Conservation (phyloP, 2,329 filamentous ascomycete species). For the Thyridium curvatum region DNA sequence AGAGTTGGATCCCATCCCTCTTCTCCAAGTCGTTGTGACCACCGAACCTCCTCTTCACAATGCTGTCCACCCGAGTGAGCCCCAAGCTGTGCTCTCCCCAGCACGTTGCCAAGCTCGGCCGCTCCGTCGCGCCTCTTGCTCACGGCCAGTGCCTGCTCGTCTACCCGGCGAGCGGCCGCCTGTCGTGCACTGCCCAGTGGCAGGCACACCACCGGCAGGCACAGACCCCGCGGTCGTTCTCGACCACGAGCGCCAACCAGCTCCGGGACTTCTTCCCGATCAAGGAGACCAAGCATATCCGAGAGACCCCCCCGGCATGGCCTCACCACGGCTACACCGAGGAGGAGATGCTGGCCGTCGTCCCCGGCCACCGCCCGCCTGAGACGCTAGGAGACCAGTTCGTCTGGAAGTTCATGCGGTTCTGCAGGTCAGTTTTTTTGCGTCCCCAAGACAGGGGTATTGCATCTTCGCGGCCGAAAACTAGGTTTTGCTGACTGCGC, state of each 20-base stretch:
- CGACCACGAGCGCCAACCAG: constrained; percentile 36
- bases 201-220: not conserved
- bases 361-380: constrained; percentile 70
- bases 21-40: not conserved
- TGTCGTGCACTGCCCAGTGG: not conserved
- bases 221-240: constrained; percentile 32
- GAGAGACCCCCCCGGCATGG: constrained; percentile 60
- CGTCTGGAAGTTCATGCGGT: constrained; percentile 69
- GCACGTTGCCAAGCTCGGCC: constrained; percentile 20
- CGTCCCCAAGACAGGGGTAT: no score
- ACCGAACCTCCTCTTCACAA: constrained; percentile 8
- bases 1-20: not conserved
- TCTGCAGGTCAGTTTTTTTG: constrained; percentile 33
- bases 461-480: no score
- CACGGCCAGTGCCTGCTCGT: constrained; percentile 10
- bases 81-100: constrained; percentile 21
- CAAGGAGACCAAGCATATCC: constrained; percentile 55
- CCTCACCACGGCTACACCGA: constrained; percentile 68
- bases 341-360: constrained; percentile 69
- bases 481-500: no score
- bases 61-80: constrained; percentile 22
- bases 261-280: constrained; percentile 58
- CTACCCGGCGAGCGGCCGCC: constrained; percentile 6
- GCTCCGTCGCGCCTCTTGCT: constrained; percentile 14
- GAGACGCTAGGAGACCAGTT: constrained; percentile 69